These are phyloP conservation scores for Astrocystis sublimbata DNA, from an alignment of 495 filamentous ascomycete species.

Conservation along the genomic window DNA sequence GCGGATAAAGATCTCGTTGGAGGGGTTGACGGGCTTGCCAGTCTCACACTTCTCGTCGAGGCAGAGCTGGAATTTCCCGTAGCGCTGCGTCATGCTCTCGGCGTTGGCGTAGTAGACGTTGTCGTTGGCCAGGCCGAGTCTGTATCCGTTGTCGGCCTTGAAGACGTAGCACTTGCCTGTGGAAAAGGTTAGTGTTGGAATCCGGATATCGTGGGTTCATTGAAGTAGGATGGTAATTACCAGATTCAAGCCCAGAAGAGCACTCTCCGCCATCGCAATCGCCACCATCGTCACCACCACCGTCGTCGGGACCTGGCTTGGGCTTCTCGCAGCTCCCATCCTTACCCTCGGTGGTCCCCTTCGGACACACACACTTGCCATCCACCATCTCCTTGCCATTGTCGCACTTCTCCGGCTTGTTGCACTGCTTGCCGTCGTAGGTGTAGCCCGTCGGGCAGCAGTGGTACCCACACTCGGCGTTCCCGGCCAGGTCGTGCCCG, in stretches of 20 bases:
- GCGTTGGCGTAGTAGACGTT: constrained; percentile 1
- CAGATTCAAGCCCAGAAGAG: constrained; percentile 14
- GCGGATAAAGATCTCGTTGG: constrained; percentile 9
- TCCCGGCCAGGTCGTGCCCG: constrained; percentile 10
- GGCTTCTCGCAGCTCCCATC: constrained; percentile 14
- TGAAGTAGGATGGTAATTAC: neutral
- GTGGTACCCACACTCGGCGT: constrained; percentile 4
- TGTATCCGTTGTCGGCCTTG: constrained; percentile 13
- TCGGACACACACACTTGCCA: constrained; percentile 14
- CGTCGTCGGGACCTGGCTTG: neutral
- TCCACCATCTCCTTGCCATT: constrained; percentile 4
- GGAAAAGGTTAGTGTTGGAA: neutral
- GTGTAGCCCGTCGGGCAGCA: constrained; percentile 12
- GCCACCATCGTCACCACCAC: neutral
- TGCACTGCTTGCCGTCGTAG: constrained; percentile 11
- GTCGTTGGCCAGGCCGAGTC: constrained; percentile 6
- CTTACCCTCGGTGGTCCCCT: neutral
- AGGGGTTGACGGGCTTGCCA: constrained; percentile 1
- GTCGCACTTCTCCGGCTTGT: constrained; percentile 7
- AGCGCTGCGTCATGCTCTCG: constrained; percentile 14
- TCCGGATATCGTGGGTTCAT: neutral
- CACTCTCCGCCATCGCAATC: constrained; percentile 8
- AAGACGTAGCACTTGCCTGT: constrained; percentile 12
- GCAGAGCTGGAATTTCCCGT: constrained; percentile 18
- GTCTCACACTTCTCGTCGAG: constrained; percentile 3